These are phyloP conservation scores for Celoporthe dispersa DNA, from an alignment of 2,329 filamentous ascomycete species.

Conservation along the genomic window DNA sequence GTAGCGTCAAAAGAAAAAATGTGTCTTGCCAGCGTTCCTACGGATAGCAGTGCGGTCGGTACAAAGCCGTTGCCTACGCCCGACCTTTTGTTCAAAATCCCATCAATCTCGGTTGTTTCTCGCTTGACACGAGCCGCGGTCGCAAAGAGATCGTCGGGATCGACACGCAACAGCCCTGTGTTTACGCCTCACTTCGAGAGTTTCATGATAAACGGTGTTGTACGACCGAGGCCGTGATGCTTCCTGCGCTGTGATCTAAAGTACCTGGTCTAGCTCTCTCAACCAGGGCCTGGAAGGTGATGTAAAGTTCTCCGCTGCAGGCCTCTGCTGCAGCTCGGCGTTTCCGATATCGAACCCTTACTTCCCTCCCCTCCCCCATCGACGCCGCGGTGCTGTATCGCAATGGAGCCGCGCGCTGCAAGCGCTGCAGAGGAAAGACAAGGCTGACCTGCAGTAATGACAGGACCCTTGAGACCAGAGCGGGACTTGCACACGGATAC, in stretches of 20 bases:
- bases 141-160: constrained; percentile 20
- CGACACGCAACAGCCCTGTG: constrained; percentile 15
- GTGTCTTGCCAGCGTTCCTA: background rate
- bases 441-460: background rate
- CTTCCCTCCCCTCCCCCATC: background rate
- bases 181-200: constrained; percentile 25
- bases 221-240: background rate
- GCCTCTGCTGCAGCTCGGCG: constrained; percentile 14
- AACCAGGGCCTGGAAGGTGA: background rate
- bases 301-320: background rate
- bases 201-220: constrained; percentile 2
- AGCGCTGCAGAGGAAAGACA: constrained; percentile 7
- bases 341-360: background rate
- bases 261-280: background rate
- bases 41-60: background rate
- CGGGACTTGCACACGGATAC: background rate
- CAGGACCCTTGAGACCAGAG: background rate
- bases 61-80: constrained; percentile 10
- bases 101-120: no score
- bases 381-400: background rate
- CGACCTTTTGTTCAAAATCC: background rate
- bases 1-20: background rate
- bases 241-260: background rate
- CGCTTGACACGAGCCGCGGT: constrained; percentile 20
- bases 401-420: background rate